Percentiles rank a stretch among this genome's conserved stretches.
These are phyloP conservation scores for Terfezia boudieri DNA, from an alignment of 495 filamentous ascomycete species.

Conservation along the genomic window DNA sequence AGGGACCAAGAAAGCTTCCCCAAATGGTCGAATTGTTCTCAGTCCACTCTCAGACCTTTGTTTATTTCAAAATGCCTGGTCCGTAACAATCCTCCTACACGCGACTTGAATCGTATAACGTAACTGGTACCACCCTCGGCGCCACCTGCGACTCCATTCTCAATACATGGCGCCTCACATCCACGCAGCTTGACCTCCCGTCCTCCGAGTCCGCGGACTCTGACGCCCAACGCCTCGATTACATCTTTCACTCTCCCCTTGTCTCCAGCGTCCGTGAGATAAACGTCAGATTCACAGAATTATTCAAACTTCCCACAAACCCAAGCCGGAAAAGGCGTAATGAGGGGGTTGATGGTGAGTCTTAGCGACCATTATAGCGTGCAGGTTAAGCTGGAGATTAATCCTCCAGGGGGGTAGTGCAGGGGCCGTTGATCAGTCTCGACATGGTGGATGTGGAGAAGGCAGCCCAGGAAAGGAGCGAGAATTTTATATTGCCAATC, in stretches of 20 bases:
- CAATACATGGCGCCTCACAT: constrained; percentile 80
- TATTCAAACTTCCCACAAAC: constrained; percentile 15
- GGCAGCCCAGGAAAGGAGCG: constrained; percentile 10
- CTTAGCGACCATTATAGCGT: constrained; percentile 88
- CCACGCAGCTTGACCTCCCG: constrained; percentile 30
- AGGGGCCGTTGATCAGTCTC: constrained; percentile 4
- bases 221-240: constrained; percentile 72
- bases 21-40: constrained; percentile 42
- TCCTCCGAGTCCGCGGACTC: constrained; percentile 39
- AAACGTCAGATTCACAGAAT: constrained; percentile 56
- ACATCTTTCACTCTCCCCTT: constrained; percentile 42
- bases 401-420: constrained; percentile 10
- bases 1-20: constrained; percentile 26
- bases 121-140: constrained; percentile 53
- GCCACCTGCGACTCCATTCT: constrained; percentile 64
- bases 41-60: constrained; percentile 61
- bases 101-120: constrained; percentile 50
- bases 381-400: constrained; percentile 34
- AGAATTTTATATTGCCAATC: constrained; percentile 22
- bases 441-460: constrained; percentile 10
- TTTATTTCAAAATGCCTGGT: constrained; percentile 34
- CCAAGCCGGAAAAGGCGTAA: constrained; percentile 34
- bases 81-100: constrained; percentile 67
- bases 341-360: constrained; percentile 46
- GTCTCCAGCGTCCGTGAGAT: constrained; percentile 45